phyloP scores from a whole-genome alignment of 139 green algal species.

The Monoraphidium neglectum region DNA sequence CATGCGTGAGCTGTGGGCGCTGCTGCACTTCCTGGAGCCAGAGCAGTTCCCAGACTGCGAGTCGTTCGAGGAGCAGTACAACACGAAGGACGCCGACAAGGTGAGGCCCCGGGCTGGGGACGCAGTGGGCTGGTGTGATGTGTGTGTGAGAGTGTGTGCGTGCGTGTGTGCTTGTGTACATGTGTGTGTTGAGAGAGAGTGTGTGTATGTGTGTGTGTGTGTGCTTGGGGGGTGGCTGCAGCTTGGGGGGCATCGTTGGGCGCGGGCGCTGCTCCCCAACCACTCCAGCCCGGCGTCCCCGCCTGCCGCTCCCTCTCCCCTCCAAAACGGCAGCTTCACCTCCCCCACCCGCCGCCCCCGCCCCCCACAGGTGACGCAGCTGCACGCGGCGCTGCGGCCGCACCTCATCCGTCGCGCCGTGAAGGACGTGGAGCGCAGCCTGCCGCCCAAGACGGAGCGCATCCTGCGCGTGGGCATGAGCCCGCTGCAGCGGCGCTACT shows the following conservation, averaged over 20 bases:
- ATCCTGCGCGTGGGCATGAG: conserved; percentile 99
- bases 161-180: no score
- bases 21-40: conserved; percentile 99
- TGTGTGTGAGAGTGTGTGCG: no score
- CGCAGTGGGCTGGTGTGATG: no score
- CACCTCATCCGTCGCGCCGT: conserved; percentile 98
- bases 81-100: conserved; percentile 64
- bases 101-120: no score
- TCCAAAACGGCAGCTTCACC: no score
- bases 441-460: conserved; percentile 99
- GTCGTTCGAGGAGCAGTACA: conserved; percentile 99
- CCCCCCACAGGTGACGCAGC: conserved; percentile 63
- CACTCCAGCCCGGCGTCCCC: no score
- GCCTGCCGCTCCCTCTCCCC: no score
- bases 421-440: conserved; percentile 93
- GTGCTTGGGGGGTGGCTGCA: not conserved
- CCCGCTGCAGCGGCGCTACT: conserved; percentile 90
- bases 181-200: no score
- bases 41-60: conserved; percentile 93
- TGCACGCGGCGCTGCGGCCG: conserved; percentile 89
- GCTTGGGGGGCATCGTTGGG: not conserved
- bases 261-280: no score
- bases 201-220: conserved; percentile 22
- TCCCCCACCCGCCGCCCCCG: no score
- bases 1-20: conserved; percentile 98